Evolutionary conservation across 2,329 filamentous ascomycete species (phyloP), one percentile per base, ranked within the genome.

Genomic region (Xylaria sp.): DNA sequence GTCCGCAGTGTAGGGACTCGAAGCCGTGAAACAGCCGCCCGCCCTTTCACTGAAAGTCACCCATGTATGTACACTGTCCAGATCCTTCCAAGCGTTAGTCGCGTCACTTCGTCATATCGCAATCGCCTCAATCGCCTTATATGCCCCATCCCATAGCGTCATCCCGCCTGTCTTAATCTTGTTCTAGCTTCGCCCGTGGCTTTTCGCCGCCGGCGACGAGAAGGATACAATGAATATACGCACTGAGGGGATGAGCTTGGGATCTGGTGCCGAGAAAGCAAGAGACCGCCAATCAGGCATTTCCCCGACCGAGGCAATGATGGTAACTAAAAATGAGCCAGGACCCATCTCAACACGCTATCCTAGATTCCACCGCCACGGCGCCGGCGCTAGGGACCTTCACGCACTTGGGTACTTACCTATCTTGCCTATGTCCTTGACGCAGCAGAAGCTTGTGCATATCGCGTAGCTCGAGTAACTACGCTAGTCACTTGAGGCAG

Each of bases 21-120:
- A 37, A 57, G 56, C 52, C 37, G 37, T 62, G 63, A 59, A 58
- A 59, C 48, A 69, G 63, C 63, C 66, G 62, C 66, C 28, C 52
- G 15, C 46, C 46, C 2, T 23, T 55, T 60, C 59, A 66, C 59
- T 63, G 59, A 67, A 46, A 56, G 39, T n/a, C 23, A 52, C 31
- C 64, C 41, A 44, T 51, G 34, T 46, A 44, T 51, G 34, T 46
- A 34, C 63, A 55, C 66, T 44, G 56, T 62, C 66, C 50, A 25
- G 20, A 55, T 56, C 41, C 46, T 61, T n/a, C 37, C 37, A 13
- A 54, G 23, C 6, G 2, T 25, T 20, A 4, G n/a, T 18, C n/a
- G 23, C 7, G 3, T 37, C n/a, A 54, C 18, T 31, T 28, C 58
- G 23, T 37, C n/a, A 54, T 13, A 20, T 39, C 58, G 23, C 25